These are phyloP conservation scores for Syzygium syzygioides DNA, from an alignment of 441 rosid genomes.

Conservation along the genomic window DNA sequence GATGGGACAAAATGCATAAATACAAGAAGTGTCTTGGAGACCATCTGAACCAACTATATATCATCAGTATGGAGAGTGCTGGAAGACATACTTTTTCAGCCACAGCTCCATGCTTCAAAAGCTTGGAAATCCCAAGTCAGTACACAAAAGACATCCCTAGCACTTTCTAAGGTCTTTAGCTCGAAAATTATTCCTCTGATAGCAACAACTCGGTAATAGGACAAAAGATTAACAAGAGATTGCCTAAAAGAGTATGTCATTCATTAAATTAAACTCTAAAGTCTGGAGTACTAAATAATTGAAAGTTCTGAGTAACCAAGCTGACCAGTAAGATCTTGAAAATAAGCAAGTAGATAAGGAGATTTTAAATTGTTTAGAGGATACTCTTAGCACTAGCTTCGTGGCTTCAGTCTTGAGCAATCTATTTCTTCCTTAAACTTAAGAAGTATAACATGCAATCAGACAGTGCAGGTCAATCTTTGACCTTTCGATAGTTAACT, in stretches of 20 bases:
- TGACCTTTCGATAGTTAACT: background rate
- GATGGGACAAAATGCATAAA: background rate
- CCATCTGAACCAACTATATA: background rate
- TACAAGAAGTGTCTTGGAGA: background rate
- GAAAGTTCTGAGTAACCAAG: background rate
- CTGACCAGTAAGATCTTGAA: background rate
- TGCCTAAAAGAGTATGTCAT: background rate
- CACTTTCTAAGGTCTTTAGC: background rate
- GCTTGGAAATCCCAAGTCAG: background rate
- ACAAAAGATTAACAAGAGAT: background rate
- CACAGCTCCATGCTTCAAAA: background rate
- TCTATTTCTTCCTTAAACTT: background rate
- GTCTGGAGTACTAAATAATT: background rate
- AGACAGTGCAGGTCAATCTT: background rate
- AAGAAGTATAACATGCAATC: background rate
- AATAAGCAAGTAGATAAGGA: background rate
- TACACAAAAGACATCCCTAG: background rate
- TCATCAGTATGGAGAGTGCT: background rate
- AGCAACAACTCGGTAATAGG: background rate
- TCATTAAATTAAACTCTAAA: background rate
- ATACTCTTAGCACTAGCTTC: background rate
- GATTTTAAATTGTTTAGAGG: background rate
- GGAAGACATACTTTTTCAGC: background rate
- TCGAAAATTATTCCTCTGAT: background rate
- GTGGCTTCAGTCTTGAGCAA: background rate